phyloP scores from a whole-genome alignment of 805 yeast genomes.

The Grigorovia transvaalensis region DNA sequence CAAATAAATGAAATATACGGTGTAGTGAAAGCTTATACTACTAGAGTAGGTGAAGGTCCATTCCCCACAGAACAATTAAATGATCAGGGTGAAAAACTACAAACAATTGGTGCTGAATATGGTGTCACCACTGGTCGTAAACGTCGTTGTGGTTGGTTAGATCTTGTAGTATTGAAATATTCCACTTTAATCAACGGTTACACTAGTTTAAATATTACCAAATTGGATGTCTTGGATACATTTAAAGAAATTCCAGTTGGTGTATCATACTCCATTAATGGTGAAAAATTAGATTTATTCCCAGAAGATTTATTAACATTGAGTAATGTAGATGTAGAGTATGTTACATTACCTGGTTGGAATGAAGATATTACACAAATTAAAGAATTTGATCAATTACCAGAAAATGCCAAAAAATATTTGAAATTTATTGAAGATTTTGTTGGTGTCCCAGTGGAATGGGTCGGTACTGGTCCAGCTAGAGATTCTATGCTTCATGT shows the following conservation, averaged over 20 bases:
- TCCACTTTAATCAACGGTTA: conserved; percentile 89
- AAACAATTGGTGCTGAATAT: conserved; percentile 84
- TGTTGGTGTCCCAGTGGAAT: conserved; percentile 73
- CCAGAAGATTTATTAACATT: conserved; percentile 83
- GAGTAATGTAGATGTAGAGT: conserved; percentile 86
- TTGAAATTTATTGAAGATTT: conserved; percentile 78
- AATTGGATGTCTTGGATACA: conserved; percentile 87
- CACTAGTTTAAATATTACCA: conserved; percentile 88
- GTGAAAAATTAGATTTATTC: conserved; percentile 65
- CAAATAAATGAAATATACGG: conserved; percentile 76
- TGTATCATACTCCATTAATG: conserved; percentile 70
- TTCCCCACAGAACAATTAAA: conserved; percentile 97
- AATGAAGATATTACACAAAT: conserved; percentile 66
- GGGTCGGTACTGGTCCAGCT: conserved; percentile 99
- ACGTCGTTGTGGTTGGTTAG: conserved; percentile 99
- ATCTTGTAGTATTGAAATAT: conserved; percentile 86
- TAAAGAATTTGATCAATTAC: conserved; percentile 64
- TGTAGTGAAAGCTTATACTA: conserved; percentile 96
- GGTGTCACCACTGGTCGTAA: conserved; percentile 99
- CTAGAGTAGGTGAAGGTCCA: conserved; percentile 98
- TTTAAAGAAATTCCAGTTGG: conserved; percentile 85
- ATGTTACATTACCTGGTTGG: conserved; percentile 94
- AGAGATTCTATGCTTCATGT: conserved; percentile 84
- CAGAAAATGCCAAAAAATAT: conserved; percentile 78
- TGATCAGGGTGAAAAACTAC: conserved; percentile 75